phyloP scores from a whole-genome alignment of 1,139 yeast genomes.

The Blastobotrys elegans region DNA sequence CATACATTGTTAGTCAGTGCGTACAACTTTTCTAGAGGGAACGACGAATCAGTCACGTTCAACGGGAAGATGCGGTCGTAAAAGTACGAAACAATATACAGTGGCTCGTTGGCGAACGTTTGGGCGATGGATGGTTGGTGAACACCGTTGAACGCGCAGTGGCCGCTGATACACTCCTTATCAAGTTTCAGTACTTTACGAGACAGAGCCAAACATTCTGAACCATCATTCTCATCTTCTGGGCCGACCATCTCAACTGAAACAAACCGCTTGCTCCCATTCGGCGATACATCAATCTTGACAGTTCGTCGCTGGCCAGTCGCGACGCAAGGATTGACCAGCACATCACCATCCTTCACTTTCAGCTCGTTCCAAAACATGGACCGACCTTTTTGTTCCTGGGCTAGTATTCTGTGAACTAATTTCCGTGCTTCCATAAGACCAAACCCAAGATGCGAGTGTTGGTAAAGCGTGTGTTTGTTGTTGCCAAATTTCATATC shows the following conservation, averaged over 20 bases:
- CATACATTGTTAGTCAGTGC: constrained; percentile 76
- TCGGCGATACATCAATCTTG: constrained; percentile 19
- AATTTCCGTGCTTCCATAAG: constrained; percentile 87
- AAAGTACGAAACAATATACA: constrained; percentile 82
- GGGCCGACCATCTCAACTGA: constrained; percentile 71
- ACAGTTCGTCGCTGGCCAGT: constrained; percentile 53
- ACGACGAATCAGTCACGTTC: constrained; percentile 71
- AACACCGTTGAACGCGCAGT: constrained; percentile 90
- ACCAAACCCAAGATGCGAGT: constrained; percentile 88
- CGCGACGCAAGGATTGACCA: constrained; percentile 75
- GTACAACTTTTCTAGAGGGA: constrained; percentile 67
- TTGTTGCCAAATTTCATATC: constrained; percentile 69
- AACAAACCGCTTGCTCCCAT: constrained; percentile 12
- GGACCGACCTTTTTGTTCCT: constrained; percentile 11
- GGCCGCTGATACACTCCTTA: constrained; percentile 57
- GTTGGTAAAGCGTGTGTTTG: constrained; percentile 72
- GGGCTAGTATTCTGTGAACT: constrained; percentile 46
- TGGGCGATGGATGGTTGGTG: constrained; percentile 85
- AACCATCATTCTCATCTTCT: constrained; percentile 42
- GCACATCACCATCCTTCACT: constrained; percentile 16
- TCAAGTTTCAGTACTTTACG: constrained; percentile 76
- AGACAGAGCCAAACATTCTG: constrained; percentile 71
- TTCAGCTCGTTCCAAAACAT: constrained; percentile 9
- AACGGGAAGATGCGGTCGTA: constrained; percentile 85
- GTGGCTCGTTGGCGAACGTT: constrained; percentile 65